Percentiles rank a stretch among this genome's conserved stretches.
Evolutionary conservation across 116 monocot genomes (phyloP).

Genomic region (Cymodocea nodosa): DNA sequence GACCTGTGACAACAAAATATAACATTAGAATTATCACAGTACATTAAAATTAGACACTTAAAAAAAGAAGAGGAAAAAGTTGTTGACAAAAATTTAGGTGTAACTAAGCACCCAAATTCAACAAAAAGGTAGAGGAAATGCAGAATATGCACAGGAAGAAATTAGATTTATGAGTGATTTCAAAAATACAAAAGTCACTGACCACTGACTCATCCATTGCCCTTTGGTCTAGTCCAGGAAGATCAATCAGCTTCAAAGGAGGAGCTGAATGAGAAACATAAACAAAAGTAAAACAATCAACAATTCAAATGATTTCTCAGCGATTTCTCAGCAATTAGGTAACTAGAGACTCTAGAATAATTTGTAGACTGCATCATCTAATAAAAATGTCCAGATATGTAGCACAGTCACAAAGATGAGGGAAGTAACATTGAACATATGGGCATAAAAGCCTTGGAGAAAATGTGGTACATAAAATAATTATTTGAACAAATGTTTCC

Average conservation of each 20-base stretch:
- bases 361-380: too few relatives aligned
- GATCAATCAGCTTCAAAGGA: slow-evolving; percentile 87
- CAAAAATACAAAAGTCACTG: slow-evolving; percentile 10
- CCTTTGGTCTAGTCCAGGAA: slow-evolving; percentile 87
- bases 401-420: too few relatives aligned
- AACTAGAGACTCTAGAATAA: too few relatives aligned
- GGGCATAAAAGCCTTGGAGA: too few relatives aligned
- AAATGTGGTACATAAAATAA: too few relatives aligned
- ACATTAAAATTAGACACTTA: too few relatives aligned
- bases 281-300: slow-evolving; percentile 1
- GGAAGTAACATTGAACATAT: too few relatives aligned
- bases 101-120: not conserved
- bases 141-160: not conserved
- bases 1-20: slow-evolving; percentile 32
- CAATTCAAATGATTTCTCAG: not conserved
- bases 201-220: slow-evolving; percentile 87
- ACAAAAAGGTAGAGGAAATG: too few relatives aligned
- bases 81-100: not conserved
- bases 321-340: too few relatives aligned
- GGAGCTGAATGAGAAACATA: slow-evolving; percentile 41
- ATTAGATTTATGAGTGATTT: not conserved
- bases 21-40: not conserved
- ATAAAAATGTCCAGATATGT: too few relatives aligned
- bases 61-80: not conserved
- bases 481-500: too few relatives aligned